Conservation (phyloP, 768 basidiomycete genomes). For the Mycena pura region DNA sequence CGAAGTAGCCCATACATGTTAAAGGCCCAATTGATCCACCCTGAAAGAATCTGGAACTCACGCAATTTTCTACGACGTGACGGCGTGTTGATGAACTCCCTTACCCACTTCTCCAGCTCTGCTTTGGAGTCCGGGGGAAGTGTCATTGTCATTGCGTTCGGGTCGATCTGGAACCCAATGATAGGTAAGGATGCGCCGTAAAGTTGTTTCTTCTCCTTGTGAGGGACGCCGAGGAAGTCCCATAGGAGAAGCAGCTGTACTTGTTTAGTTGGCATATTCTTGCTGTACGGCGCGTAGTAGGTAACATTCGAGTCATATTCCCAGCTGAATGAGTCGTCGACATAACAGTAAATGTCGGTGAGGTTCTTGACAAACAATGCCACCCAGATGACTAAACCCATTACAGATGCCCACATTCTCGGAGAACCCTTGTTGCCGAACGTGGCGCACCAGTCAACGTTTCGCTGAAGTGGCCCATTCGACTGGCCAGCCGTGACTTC, state of each 20-base stretch:
- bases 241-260: constrained; percentile 31
- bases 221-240: constrained; percentile 33
- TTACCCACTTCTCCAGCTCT: constrained; percentile 20
- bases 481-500: not conserved
- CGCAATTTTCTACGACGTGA: constrained; percentile 18
- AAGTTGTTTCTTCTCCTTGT: constrained; percentile 32
- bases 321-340: constrained; percentile 35
- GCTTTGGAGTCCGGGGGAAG: constrained; percentile 15
- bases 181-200: constrained; percentile 27
- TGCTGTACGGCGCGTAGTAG: constrained; percentile 30
- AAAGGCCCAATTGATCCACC: constrained; percentile 37
- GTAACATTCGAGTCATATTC: constrained; percentile 15
- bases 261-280: constrained; percentile 31
- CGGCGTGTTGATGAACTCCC: constrained; percentile 14
- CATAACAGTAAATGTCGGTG: constrained; percentile 27
- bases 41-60: constrained; percentile 30
- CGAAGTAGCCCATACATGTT: constrained; percentile 21
- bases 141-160: constrained; percentile 26
- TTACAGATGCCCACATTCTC: no score
- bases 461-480: not conserved
- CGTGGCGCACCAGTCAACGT: constrained; percentile 32
- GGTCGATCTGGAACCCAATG: constrained; percentile 40
- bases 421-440: constrained; percentile 33
- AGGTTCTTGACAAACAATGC: constrained; percentile 26
- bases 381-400: constrained; percentile 39